phyloP scores from a whole-genome alignment of 148 eudicot species.

The Chenopodium formosanum region DNA sequence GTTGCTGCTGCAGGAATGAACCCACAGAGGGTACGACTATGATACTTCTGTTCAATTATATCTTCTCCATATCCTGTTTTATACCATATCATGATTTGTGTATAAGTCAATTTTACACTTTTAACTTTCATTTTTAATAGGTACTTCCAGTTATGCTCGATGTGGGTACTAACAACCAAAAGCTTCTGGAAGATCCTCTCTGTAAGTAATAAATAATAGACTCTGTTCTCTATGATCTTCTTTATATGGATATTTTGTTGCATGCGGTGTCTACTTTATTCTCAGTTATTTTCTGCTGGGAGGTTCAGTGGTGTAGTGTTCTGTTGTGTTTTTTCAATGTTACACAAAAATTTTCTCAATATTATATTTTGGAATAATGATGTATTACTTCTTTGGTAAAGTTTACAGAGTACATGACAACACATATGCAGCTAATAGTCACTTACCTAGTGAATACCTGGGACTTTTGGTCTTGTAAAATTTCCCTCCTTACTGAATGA shows the following conservation, averaged over 20 bases:
- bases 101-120: not conserved
- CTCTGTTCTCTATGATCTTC: not conserved
- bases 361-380: not conserved
- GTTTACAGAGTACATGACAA: not conserved
- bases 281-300: not conserved
- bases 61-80: not conserved
- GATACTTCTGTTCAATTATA: slow-evolving; percentile 1
- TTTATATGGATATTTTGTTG: not conserved
- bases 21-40: slow-evolving; percentile 71
- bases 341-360: not conserved
- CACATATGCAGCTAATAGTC: not conserved
- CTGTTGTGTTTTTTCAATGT: too few relatives aligned
- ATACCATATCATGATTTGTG: not conserved
- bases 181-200: slow-evolving; percentile 80
- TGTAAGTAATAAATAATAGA: slow-evolving; percentile 53
- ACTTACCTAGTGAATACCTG: not conserved
- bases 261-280: not conserved
- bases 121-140: slow-evolving; percentile 34
- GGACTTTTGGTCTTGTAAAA: not conserved
- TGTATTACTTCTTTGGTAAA: not conserved
- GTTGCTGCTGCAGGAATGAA: slow-evolving; percentile 99
- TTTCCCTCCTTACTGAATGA: slow-evolving; percentile 2
- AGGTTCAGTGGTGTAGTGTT: not conserved
- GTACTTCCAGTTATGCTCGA: slow-evolving; percentile 97
- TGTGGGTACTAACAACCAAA: slow-evolving; percentile 94